Evolutionary conservation across 1,284 basidiomycete genomes (phyloP).

Genomic region (Leccinum griseonigrum): DNA sequence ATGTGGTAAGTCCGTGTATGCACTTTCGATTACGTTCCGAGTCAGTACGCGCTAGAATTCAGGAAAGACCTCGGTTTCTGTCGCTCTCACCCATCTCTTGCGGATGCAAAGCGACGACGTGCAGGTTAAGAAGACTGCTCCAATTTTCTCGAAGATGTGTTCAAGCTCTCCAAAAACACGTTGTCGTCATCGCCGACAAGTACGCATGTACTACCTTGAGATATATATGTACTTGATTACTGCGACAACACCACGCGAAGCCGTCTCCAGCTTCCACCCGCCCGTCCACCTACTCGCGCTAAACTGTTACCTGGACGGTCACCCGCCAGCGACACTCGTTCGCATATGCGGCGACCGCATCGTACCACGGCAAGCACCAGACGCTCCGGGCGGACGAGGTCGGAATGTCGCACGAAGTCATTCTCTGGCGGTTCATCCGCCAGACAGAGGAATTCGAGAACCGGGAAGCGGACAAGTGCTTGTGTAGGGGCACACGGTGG

Average conservation of each 20-base stretch:
- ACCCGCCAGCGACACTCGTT: conserved; percentile 55
- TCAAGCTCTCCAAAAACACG: conserved; percentile 55
- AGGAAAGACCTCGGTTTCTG: conserved; percentile 88
- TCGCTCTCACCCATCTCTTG: conserved; percentile 84
- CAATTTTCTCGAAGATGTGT: conserved; percentile 78
- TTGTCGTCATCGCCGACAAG: conserved; percentile 93
- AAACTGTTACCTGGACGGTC: conserved; percentile 64
- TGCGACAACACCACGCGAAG: conserved; percentile 69
- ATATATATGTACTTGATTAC: not conserved
- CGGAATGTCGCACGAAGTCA: conserved; percentile 67
- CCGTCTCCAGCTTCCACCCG: conserved; percentile 40
- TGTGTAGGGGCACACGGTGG: conserved; percentile 1
- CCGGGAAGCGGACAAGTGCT: conserved; percentile 57
- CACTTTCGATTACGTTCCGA: not conserved
- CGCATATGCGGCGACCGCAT: conserved; percentile 79
- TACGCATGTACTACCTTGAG: conserved; percentile 40
- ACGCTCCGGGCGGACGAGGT: conserved; percentile 60
- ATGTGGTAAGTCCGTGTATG: conserved; percentile 59
- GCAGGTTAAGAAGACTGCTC: conserved; percentile 73
- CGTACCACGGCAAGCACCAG: conserved; percentile 83
- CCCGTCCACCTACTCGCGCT: conserved; percentile 76
- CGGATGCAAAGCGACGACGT: conserved; percentile 91
- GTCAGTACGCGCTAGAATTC: not conserved
- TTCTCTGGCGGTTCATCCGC: conserved; percentile 80
- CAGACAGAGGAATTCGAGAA: conserved; percentile 64